Base-by-base conservation (phyloP, 345 rosid species). In the Noccaea bulbosa region DNA sequence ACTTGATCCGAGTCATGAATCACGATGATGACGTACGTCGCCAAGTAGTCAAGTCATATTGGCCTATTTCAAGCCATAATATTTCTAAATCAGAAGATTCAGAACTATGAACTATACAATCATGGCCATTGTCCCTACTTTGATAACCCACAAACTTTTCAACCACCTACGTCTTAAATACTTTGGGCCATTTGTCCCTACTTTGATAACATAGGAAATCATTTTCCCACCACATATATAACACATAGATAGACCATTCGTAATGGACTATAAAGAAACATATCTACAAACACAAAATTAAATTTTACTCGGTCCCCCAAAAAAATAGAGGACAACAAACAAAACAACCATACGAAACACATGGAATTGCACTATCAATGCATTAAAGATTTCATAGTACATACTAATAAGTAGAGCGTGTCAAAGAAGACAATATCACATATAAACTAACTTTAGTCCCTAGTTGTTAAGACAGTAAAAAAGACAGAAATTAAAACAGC, bases 401-500 rank as follows among this genome's bases (percentile, higher is more conserved):
- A 27, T 52, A 58, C 48, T 35, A 46, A 5, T 46, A 38, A 6
- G 15, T 50, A 24, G 27, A 24, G 7, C 9, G 30, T 14, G 48
- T 15, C 43, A 7, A 35, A 17, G 20, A 34, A 10, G 32, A 58
- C 49, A 37, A 9, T 40, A 48, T 17, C 16, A 22, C 22, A 0
- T 38, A 24, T 24, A 24, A 59, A 47, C n/a, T 12, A 3, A 41
- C 20, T 4, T 5, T 56, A 62, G 4, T 27, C 59, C 37, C 10
- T 33, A 69, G 40, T 6, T 16, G 41, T 4, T 51, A 69, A 22
- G 16, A 69, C 53, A 39, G 61, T 60, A 34, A 37, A 68, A 52
- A 61, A 37, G 27, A 68, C 22, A 34, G 78, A 69, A 27, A 75
- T 6, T 30, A 75, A 53, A 12, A 75, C 55, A 47, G 65, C 37